These are phyloP conservation scores for Hansenula sp. DNA, from an alignment of 1,139 yeast genomes.

Conservation along the genomic window DNA sequence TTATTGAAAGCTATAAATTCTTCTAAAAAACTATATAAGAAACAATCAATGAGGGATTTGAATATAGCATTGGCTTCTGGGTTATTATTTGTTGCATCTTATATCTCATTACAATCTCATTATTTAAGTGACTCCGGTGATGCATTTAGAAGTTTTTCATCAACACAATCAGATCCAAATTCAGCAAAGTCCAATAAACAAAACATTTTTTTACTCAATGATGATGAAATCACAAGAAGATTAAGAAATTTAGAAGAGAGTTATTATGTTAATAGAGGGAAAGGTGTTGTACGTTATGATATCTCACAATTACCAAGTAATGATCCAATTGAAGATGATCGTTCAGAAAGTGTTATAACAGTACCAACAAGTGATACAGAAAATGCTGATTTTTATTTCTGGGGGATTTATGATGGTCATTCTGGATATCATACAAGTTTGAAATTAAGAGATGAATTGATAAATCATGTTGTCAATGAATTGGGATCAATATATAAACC, in stretches of 20 bases:
- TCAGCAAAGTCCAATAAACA: conserved; percentile 16
- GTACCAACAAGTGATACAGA: conserved; percentile 61
- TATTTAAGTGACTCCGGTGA: conserved; percentile 21
- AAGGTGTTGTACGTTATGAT: conserved; percentile 92
- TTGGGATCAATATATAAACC: conserved; percentile 64
- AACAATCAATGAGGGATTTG: conserved; percentile 19
- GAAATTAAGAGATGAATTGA: conserved; percentile 73
- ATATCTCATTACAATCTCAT: conserved; percentile 27
- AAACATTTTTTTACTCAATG: conserved; percentile 44
- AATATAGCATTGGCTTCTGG: conserved; percentile 31
- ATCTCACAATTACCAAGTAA: conserved; percentile 87
- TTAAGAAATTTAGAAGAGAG: conserved; percentile 78
- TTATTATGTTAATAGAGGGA: conserved; percentile 73
- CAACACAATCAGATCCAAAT: conserved; percentile 8
- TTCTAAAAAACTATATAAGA: not conserved
- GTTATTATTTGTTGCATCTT: conserved; percentile 30
- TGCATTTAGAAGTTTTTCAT: conserved; percentile 23
- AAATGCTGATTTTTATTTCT: conserved; percentile 86
- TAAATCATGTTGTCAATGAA: conserved; percentile 73
- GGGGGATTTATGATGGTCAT: conserved; percentile 96
- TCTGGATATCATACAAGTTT: conserved; percentile 95
- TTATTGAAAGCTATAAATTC: not conserved
- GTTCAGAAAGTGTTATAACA: conserved; percentile 81
- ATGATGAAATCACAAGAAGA: conserved; percentile 67
- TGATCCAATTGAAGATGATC: conserved; percentile 92